Evolutionary conservation across 2,329 filamentous ascomycete species (phyloP).

Genomic region (Orbilia quercus): DNA sequence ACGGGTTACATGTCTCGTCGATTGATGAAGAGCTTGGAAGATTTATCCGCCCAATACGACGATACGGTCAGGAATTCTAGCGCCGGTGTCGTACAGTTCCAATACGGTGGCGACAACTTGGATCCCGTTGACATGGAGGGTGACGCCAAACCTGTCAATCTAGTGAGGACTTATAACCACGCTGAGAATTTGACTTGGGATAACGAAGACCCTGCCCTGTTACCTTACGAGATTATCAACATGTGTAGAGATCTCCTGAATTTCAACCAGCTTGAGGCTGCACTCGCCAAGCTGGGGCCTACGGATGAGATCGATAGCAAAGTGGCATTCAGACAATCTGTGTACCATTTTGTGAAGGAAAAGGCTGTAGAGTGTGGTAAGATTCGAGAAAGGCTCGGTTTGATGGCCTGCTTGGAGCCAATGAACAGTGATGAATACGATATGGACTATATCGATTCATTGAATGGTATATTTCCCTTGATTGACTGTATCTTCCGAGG

Average conservation of each 20-base stretch:
- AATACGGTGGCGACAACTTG: conserved; percentile 94
- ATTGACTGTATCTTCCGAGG: not conserved
- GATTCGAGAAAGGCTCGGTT: conserved; percentile 37
- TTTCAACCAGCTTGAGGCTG: conserved; percentile 58
- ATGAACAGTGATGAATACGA: conserved; percentile 53
- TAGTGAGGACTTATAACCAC: conserved; percentile 89
- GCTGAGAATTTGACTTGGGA: conserved; percentile 78
- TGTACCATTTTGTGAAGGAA: conserved; percentile 39
- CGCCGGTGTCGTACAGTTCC: conserved; percentile 91
- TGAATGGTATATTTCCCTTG: conserved; percentile 30
- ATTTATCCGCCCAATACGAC: conserved; percentile 92
- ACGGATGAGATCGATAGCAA: conserved; percentile 72
- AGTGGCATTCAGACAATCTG: conserved; percentile 45
- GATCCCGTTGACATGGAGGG: conserved; percentile 99
- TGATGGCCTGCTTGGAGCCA: conserved; percentile 50
- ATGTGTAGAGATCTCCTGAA: conserved; percentile 67
- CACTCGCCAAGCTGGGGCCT: conserved; percentile 56
- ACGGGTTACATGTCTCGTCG: conserved; percentile 99
- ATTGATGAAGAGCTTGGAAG: conserved; percentile 97
- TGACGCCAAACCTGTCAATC: conserved; percentile 88
- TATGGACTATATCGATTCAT: conserved; percentile 48
- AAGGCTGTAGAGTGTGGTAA: conserved; percentile 41
- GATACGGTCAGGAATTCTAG: conserved; percentile 92
- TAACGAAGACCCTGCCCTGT: conserved; percentile 77
- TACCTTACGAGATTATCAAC: conserved; percentile 77